Evolutionary conservation across 1,284 basidiomycete genomes (phyloP).

Genomic region (Chiua sp.): DNA sequence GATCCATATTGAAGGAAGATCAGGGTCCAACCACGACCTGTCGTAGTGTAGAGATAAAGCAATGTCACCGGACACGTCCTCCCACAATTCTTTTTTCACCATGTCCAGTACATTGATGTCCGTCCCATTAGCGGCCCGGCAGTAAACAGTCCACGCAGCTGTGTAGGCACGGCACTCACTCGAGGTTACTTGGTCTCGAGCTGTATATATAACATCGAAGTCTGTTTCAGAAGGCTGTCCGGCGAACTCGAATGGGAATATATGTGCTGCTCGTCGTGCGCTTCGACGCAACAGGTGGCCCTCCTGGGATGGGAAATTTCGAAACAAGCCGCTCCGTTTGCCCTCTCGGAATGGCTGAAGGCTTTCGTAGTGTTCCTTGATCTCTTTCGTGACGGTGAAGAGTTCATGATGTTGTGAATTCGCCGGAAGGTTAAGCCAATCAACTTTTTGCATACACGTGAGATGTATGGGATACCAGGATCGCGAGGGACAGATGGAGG

Average conservation of each 20-base stretch:
- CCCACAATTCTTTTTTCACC: slow-evolving; percentile 17
- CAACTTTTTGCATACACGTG: slow-evolving; percentile 41
- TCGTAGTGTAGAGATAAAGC: slow-evolving; percentile 23
- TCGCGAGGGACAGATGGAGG: slow-evolving; percentile 40
- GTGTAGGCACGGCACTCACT: slow-evolving; percentile 17
- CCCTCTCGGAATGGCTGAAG: slow-evolving; percentile 16
- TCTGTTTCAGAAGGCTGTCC: not conserved
- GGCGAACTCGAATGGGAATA: slow-evolving; percentile 10
- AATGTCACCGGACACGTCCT: not conserved
- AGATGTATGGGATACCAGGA: slow-evolving; percentile 44
- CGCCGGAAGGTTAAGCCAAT: slow-evolving; percentile 23
- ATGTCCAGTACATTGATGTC: not conserved
- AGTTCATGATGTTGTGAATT: slow-evolving; percentile 41
- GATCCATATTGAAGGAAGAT: slow-evolving; percentile 35
- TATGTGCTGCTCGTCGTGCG: not conserved
- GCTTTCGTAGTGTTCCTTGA: slow-evolving; percentile 33
- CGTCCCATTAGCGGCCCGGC: not conserved
- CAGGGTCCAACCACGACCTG: slow-evolving; percentile 22
- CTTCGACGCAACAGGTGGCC: slow-evolving; percentile 20
- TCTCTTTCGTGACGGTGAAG: slow-evolving; percentile 24
- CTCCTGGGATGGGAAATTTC: slow-evolving; percentile 8
- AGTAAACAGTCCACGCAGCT: slow-evolving; percentile 9
- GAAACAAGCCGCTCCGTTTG: not conserved
- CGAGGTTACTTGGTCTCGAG: slow-evolving; percentile 8
- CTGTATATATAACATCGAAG: slow-evolving; percentile 11